phyloP scores from a whole-genome alignment of 1,284 basidiomycete genomes.

The Cerioporus squamosus region DNA sequence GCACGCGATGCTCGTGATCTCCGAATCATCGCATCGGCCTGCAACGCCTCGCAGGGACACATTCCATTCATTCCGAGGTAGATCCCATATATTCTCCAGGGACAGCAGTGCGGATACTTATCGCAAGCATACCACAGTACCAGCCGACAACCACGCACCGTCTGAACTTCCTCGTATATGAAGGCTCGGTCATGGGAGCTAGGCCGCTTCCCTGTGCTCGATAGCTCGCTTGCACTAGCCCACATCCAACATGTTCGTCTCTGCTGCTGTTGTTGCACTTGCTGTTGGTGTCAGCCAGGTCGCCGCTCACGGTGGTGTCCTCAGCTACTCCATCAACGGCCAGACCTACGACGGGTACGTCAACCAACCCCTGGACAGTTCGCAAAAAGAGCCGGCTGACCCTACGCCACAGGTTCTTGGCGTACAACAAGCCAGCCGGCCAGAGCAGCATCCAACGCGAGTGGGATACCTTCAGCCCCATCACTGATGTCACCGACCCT shows the following conservation, averaged over 20 bases:
- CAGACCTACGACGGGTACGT: slow-evolving; percentile 36
- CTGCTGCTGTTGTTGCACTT: slow-evolving; percentile 13
- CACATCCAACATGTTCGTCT: slow-evolving; percentile 15
- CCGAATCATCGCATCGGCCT: neutral
- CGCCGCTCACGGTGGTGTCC: slow-evolving; percentile 43
- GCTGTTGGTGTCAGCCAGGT: slow-evolving; percentile 25
- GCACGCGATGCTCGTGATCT: slow-evolving; percentile 1
- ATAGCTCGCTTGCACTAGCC: neutral
- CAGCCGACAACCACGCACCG: neutral
- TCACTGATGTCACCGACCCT: slow-evolving; percentile 40
- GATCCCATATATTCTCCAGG: slow-evolving; percentile 17
- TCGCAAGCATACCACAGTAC: slow-evolving; percentile 5
- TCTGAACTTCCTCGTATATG: neutral
- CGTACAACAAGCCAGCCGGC: slow-evolving; percentile 45
- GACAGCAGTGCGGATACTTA: slow-evolving; percentile 14
- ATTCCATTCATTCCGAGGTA: slow-evolving; percentile 13
- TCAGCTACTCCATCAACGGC: slow-evolving; percentile 40
- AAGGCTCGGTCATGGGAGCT: neutral
- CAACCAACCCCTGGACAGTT: neutral
- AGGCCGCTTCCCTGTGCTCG: neutral
- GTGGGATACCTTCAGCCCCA: slow-evolving; percentile 35
- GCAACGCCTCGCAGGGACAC: neutral
- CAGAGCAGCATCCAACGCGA: slow-evolving; percentile 43
- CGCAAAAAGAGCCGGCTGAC: neutral
- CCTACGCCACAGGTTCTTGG: slow-evolving; percentile 23